Conservation (phyloP, 176 grass and related monocot genomes). For the Carex cristatella region DNA sequence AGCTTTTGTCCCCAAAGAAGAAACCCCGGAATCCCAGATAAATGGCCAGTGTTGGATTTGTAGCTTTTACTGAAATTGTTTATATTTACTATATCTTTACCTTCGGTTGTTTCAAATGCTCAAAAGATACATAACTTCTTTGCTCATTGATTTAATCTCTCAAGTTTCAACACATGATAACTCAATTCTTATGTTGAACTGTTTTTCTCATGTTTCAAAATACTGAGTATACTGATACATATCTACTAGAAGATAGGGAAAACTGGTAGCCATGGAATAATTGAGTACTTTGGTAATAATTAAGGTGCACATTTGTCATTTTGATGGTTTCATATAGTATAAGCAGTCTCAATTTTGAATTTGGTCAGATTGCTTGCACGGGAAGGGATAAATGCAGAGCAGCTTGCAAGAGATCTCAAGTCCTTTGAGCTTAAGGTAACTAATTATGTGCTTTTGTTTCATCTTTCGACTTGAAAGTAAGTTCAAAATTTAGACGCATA, state of each 20-base stretch:
- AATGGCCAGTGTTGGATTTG: not conserved
- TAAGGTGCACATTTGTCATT: not conserved
- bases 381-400: slow-evolving; percentile 88
- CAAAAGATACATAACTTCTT: not conserved
- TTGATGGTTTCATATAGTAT: slow-evolving; percentile 28
- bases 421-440: slow-evolving; percentile 94
- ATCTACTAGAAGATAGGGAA: not conserved
- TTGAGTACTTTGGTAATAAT: not conserved
- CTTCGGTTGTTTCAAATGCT: not conserved
- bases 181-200: not conserved
- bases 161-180: not conserved
- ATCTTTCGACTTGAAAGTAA: not conserved
- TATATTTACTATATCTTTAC: not conserved
- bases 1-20: not conserved
- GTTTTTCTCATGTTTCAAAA: not conserved
- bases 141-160: not conserved
- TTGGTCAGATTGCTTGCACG: slow-evolving; percentile 67
- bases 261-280: not conserved
- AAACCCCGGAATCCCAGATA: not conserved
- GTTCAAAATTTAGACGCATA: not conserved
- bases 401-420: slow-evolving; percentile 87
- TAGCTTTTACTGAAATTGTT: slow-evolving; percentile 8
- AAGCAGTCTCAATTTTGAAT: not conserved
- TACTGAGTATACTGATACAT: not conserved
- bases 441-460: not conserved